These are phyloP conservation scores for Backusella macrospora DNA, from an alignment of 192 early-diverging fungal species.

Conservation along the genomic window DNA sequence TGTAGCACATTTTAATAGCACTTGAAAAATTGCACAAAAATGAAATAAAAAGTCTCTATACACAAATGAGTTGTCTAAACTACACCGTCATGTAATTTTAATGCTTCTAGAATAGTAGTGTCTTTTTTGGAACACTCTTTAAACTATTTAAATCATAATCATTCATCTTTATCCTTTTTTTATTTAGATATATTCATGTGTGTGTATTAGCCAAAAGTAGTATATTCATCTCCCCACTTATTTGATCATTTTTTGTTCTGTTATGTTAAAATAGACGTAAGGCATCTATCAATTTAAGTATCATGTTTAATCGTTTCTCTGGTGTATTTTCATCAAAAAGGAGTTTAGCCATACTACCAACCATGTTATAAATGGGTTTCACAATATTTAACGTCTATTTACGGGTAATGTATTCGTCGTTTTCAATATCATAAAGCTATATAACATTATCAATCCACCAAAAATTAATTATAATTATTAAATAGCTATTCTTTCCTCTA, in stretches of 20 bases:
- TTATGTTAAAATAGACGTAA: slow-evolving; percentile 30
- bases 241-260: too few species aligned
- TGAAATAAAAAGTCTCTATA: neutral
- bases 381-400: slow-evolving; percentile 91
- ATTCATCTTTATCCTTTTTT: slow-evolving; percentile 73
- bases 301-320: slow-evolving; percentile 86
- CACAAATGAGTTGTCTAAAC: slow-evolving; percentile 61
- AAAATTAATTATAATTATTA: neutral
- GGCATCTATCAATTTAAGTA: slow-evolving; percentile 86
- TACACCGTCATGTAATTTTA: slow-evolving; percentile 85
- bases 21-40: neutral
- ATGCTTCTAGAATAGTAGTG: slow-evolving; percentile 82
- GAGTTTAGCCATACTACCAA: slow-evolving; percentile 87
- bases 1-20: too few species aligned
- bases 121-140: slow-evolving; percentile 86
- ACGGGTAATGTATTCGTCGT: slow-evolving; percentile 82
- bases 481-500: too few species aligned
- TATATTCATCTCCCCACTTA: too few species aligned
- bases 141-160: slow-evolving; percentile 84
- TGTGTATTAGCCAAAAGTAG: neutral
- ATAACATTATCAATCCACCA: neutral
- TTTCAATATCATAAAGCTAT: slow-evolving; percentile 86
- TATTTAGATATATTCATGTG: too few species aligned
- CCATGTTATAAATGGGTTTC: slow-evolving; percentile 92
- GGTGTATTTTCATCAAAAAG: slow-evolving; percentile 91